A percentile compares a stretch with the other conserved stretches of the same genome.
Conservation (phyloP, 768 basidiomycete genomes). For the Trametes maxima region DNA sequence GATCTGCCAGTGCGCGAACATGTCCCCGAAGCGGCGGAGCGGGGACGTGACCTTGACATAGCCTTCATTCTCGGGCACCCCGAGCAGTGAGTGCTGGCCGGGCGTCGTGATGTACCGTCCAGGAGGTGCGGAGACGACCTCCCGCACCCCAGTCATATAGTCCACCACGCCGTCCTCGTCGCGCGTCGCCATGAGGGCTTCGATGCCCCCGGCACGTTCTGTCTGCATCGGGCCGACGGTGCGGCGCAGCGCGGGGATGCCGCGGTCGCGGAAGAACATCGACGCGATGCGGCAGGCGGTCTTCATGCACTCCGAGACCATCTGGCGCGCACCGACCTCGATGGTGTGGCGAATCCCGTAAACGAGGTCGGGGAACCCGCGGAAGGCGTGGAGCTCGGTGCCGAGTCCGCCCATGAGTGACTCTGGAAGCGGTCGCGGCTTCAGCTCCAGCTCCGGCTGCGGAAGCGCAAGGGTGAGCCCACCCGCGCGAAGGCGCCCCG, state of each 20-base stretch:
- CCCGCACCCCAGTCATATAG: constrained; percentile 37
- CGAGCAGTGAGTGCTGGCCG: constrained; percentile 67
- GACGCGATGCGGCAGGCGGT: constrained; percentile 77
- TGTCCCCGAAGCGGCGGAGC: constrained; percentile 79
- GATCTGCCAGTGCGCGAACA: constrained; percentile 92
- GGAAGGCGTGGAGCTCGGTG: constrained; percentile 13
- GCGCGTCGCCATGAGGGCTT: constrained; percentile 52
- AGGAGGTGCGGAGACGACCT: constrained; percentile 37
- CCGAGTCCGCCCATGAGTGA: neutral
- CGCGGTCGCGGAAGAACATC: constrained; percentile 60
- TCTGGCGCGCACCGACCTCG: constrained; percentile 47
- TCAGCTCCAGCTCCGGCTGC: constrained; percentile 31
- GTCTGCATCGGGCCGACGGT: constrained; percentile 36
- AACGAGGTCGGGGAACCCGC: constrained; percentile 52
- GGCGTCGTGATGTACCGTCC: constrained; percentile 55
- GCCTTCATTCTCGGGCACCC: constrained; percentile 71
- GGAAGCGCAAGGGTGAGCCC: constrained; percentile 31
- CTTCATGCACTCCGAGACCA: constrained; percentile 85
- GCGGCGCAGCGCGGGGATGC: constrained; percentile 68
- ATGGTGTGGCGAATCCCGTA: constrained; percentile 45
- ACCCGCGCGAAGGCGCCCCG: constrained; percentile 22
- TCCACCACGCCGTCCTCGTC: constrained; percentile 48
- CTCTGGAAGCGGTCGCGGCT: constrained; percentile 33
- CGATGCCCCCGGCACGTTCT: constrained; percentile 37
- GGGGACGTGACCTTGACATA: constrained; percentile 88